These are phyloP conservation scores for Claviceps pusilla DNA, from an alignment of 2,329 filamentous ascomycete species.

Conservation along the genomic window DNA sequence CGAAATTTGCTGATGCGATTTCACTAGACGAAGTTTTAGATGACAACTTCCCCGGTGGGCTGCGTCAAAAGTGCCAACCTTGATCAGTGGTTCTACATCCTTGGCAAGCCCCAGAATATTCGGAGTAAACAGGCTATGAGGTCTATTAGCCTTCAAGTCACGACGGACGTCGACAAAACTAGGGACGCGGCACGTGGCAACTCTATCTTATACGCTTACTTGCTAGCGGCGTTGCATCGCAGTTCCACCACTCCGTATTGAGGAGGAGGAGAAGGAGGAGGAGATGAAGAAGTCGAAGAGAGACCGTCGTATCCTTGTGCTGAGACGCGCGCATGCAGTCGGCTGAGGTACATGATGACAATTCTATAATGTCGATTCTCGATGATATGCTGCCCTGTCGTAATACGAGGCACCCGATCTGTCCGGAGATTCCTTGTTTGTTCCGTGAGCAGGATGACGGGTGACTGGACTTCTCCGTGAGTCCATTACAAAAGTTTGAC, in stretches of 20 bases:
- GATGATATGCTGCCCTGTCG: background rate
- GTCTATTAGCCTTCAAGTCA: background rate
- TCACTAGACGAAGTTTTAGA: background rate
- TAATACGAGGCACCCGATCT: background rate
- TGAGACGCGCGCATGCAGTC: background rate
- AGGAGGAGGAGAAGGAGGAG: background rate
- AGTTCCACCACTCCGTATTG: background rate
- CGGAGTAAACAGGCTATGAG: constrained; percentile 4
- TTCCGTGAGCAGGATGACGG: background rate
- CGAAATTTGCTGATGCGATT: background rate
- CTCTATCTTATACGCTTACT: constrained; percentile 4
- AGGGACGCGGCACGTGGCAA: background rate
- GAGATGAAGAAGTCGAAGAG: background rate
- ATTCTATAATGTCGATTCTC: background rate
- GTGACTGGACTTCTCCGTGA: background rate
- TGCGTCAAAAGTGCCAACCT: constrained; percentile 1
- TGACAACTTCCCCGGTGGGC: background rate
- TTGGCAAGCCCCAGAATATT: constrained; percentile 1
- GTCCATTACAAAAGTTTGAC: background rate
- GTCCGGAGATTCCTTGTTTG: background rate
- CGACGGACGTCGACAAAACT: background rate
- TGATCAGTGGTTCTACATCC: background rate
- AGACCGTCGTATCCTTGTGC: background rate
- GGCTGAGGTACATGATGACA: background rate
- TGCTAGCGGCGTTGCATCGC: constrained; percentile 1